Evolutionary conservation across 768 basidiomycete genomes (phyloP).

Genomic region (Porpolomopsis calyptriformis): DNA sequence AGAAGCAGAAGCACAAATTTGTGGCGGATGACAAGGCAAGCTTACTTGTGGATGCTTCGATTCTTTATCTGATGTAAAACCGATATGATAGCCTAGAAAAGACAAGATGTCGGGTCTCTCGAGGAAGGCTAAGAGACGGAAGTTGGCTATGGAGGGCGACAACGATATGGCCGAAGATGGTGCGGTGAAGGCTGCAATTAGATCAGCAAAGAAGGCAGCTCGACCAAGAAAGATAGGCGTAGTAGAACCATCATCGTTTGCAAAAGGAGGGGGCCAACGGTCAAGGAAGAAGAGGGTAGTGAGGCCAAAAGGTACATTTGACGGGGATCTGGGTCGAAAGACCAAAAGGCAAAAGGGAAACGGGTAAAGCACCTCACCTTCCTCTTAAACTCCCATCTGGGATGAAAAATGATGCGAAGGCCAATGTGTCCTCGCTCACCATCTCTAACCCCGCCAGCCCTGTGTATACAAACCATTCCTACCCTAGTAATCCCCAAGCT

Average conservation of each 20-base stretch:
- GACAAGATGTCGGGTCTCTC: conserved; percentile 76
- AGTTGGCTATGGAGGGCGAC: conserved; percentile 76
- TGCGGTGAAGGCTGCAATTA: conserved; percentile 63
- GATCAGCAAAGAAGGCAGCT: conserved; percentile 73
- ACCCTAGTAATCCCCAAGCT: too few species aligned
- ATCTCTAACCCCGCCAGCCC: too few species aligned
- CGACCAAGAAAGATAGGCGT: conserved; percentile 68
- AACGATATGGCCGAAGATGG: conserved; percentile 45
- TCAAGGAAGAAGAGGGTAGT: conserved; percentile 25
- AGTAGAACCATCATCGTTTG: conserved; percentile 23
- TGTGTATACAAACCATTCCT: too few species aligned
- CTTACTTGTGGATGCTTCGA: conserved; percentile 20
- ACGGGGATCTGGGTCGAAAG: conserved; percentile 47
- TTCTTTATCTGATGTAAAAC: conserved; percentile 5
- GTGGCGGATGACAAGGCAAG: conserved; percentile 27
- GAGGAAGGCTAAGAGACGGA: conserved; percentile 79
- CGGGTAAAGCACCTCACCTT: too few species aligned
- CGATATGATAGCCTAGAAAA: conserved; percentile 47
- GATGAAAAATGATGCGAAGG: too few species aligned
- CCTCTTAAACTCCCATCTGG: too few species aligned
- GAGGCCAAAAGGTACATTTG: conserved; percentile 38
- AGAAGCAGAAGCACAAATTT: conserved; percentile 31
- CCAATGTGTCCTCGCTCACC: too few species aligned
- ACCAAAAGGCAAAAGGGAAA: too few species aligned
- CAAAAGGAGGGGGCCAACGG: conserved; percentile 23